phyloP scores from a whole-genome alignment of 116 monocot species.

The Posidonia oceanica region DNA sequence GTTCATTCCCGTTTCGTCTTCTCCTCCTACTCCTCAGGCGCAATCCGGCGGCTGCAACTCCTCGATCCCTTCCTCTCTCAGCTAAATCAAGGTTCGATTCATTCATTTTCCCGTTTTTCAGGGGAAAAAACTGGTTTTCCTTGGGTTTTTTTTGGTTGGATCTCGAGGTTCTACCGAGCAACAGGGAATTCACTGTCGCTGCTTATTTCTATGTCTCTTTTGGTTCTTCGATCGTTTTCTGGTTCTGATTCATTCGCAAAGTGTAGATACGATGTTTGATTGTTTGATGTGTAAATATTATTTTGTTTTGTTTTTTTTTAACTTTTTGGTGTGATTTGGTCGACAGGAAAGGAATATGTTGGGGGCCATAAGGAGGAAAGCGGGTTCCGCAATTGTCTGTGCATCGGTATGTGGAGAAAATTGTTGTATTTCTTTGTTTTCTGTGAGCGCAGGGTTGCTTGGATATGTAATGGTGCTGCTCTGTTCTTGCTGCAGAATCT shows the following conservation, averaged over 20 bases:
- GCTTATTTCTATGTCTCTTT: too few species aligned
- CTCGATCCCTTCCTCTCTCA: not conserved
- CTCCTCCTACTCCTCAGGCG: too few species aligned
- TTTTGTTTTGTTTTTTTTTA: not conserved
- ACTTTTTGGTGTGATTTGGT: not conserved
- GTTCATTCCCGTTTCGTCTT: too few species aligned
- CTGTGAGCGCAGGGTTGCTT: not conserved
- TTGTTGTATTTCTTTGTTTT: not conserved
- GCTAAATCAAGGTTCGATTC: not conserved
- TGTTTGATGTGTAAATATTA: not conserved
- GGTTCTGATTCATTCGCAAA: too few species aligned
- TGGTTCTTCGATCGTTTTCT: too few species aligned
- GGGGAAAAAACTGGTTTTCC: not conserved
- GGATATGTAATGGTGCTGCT: not conserved
- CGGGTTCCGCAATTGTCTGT: not conserved
- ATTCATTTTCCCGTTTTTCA: not conserved
- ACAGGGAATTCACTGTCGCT: not conserved
- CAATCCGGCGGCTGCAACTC: not conserved
- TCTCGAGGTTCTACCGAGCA: not conserved
- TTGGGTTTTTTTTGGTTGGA: not conserved
- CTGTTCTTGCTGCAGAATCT: conserved; percentile 10
- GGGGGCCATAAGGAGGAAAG: conserved; percentile 3
- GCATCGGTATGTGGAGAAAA: not conserved
- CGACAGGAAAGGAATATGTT: conserved; percentile 5
- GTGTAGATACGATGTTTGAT: not conserved